Conservation (phyloP, 495 filamentous ascomycete genomes). For the Penicillium paxilli region DNA sequence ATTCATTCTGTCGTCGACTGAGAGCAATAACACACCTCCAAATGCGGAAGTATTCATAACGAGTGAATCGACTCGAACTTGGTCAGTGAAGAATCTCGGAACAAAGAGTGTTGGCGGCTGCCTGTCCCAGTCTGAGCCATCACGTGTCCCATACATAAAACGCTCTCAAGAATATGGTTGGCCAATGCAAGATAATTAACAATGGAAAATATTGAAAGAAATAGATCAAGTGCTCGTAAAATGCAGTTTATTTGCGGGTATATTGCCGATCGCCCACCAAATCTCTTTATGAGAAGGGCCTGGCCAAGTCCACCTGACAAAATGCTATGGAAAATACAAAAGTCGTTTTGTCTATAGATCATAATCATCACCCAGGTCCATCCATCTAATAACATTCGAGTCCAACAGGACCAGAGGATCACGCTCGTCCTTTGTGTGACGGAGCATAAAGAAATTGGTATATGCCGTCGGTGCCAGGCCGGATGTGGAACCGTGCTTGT, state of each 20-base stretch:
- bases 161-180: not conserved
- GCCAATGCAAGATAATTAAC: not conserved
- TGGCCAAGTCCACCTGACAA: not conserved
- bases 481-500: conserved; percentile 16
- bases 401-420: not conserved
- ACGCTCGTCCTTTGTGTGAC: not conserved
- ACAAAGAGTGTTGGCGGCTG: not conserved
- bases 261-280: conserved; percentile 9
- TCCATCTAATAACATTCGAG: not conserved
- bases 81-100: not conserved
- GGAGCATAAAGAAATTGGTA: conserved; percentile 4
- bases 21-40: conserved; percentile 7
- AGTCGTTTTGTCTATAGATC: not conserved
- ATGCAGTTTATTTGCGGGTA: conserved; percentile 25
- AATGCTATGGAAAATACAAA: not conserved
- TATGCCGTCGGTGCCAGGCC: conserved; percentile 23
- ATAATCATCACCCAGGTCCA: not conserved
- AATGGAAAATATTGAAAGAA: not conserved
- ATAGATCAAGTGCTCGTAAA: conserved; percentile 2
- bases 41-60: conserved; percentile 28
- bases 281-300: not conserved
- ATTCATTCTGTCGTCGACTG: not conserved
- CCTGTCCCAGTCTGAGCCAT: not conserved
- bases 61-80: conserved; percentile 20
- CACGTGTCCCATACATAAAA: not conserved